These are phyloP conservation scores for Periconia sp. DNA, from an alignment of 2,329 filamentous ascomycete species.

Conservation along the genomic window DNA sequence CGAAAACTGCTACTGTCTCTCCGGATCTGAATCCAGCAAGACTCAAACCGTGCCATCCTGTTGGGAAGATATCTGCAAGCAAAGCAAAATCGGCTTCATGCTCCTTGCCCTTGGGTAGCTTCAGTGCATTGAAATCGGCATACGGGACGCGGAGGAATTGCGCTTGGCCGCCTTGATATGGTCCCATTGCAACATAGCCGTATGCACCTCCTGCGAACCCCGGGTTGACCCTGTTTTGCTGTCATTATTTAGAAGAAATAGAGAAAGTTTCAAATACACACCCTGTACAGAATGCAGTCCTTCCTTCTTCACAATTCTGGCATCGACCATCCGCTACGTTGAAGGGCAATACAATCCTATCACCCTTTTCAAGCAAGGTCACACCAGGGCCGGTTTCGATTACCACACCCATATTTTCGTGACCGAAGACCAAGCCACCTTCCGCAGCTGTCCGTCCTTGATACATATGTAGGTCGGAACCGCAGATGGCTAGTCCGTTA, in stretches of 20 bases:
- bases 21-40: slow-evolving; percentile 66
- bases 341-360: slow-evolving; percentile 70
- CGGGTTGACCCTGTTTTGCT: slow-evolving; percentile 54
- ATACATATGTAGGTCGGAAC: slow-evolving; percentile 64
- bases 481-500: slow-evolving; percentile 63
- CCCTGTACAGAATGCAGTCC: slow-evolving; percentile 70
- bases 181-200: slow-evolving; percentile 68
- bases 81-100: slow-evolving; percentile 66
- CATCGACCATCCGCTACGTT: slow-evolving; percentile 70
- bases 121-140: slow-evolving; percentile 70
- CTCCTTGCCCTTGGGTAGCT: slow-evolving; percentile 65
- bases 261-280: slow-evolving; percentile 7
- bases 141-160: slow-evolving; percentile 70
- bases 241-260: slow-evolving; percentile 6
- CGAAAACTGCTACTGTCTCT: slow-evolving; percentile 69
- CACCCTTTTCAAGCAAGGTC: slow-evolving; percentile 66
- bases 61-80: slow-evolving; percentile 58
- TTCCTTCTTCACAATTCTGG: slow-evolving; percentile 68
- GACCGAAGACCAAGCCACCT: slow-evolving; percentile 66
- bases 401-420: slow-evolving; percentile 68
- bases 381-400: slow-evolving; percentile 64
- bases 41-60: slow-evolving; percentile 63
- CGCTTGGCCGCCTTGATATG: slow-evolving; percentile 63
- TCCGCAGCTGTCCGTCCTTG: slow-evolving; percentile 69
- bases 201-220: slow-evolving; percentile 67